Evolutionary conservation across 306 rosid genomes (phyloP).

Genomic region (Corylus heterophylla): DNA sequence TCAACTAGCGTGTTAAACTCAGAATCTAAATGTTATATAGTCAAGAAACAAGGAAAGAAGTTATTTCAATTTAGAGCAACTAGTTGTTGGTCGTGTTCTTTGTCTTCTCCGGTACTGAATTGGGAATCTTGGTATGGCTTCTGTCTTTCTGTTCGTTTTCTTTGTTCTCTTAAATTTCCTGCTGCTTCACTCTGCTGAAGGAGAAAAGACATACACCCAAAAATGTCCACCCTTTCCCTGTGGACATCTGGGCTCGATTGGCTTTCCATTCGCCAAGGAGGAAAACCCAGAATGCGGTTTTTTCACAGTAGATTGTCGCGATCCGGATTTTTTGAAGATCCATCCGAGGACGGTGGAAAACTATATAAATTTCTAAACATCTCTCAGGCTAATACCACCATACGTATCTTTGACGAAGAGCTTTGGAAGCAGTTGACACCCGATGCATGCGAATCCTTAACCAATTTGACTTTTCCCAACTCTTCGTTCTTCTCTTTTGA

Average conservation of each 20-base stretch:
- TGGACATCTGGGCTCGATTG: neutral
- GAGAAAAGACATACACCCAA: neutral
- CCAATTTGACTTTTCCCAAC: neutral
- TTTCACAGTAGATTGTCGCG: neutral
- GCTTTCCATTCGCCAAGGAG: neutral
- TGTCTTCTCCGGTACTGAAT: too few relatives aligned
- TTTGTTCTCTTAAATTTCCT: neutral
- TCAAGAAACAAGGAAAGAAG: too few relatives aligned
- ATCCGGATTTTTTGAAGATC: neutral
- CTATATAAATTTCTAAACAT: neutral
- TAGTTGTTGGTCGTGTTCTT: too few relatives aligned
- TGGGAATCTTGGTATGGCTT: too few relatives aligned
- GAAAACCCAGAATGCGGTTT: neutral
- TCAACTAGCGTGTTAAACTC: too few relatives aligned
- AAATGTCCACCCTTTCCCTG: too few relatives aligned
- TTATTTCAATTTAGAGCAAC: too few relatives aligned
- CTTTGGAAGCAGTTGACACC: neutral
- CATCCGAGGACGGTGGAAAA: neutral
- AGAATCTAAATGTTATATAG: too few relatives aligned
- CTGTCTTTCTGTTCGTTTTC: neutral
- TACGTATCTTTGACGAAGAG: neutral
- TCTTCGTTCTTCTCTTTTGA: conserved; percentile 18
- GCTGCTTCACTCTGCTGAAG: neutral
- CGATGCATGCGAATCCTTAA: neutral
- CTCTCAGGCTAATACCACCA: neutral